Conservation (phyloP, 345 rosid genomes). For the Eucalyptus pumila region DNA sequence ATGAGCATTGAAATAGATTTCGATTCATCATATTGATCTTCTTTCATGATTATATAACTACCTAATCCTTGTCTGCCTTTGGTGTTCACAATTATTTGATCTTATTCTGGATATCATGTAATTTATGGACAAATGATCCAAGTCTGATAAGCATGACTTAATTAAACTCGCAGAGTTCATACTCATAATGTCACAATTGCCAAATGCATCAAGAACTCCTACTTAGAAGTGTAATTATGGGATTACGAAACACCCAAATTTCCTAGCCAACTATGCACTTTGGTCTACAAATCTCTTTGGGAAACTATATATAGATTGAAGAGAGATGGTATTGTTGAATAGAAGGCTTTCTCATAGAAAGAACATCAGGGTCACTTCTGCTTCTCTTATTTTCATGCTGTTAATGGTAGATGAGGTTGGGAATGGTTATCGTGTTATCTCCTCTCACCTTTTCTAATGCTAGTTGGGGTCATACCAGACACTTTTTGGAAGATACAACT, state of each 20-base stretch:
- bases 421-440: not conserved
- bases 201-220: not conserved
- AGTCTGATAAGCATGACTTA: not conserved
- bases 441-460: not conserved
- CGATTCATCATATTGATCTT: not conserved
- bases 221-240: not conserved
- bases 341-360: not conserved
- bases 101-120: not conserved
- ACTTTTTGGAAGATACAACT: not conserved
- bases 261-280: not conserved
- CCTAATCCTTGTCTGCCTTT: not conserved
- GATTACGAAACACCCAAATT: not conserved
- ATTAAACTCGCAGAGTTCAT: not conserved
- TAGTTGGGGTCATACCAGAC: not conserved
- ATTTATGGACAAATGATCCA: not conserved
- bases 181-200: not conserved
- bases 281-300: not conserved
- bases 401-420: not conserved
- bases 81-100: not conserved
- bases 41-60: not conserved
- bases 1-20: not conserved
- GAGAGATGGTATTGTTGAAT: not conserved
- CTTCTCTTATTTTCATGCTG: not conserved
- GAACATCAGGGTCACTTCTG: not conserved
- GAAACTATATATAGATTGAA: not conserved